Base-by-base conservation (phyloP, 2,329 filamentous ascomycete species). In the Aaosphaeria arxii region DNA sequence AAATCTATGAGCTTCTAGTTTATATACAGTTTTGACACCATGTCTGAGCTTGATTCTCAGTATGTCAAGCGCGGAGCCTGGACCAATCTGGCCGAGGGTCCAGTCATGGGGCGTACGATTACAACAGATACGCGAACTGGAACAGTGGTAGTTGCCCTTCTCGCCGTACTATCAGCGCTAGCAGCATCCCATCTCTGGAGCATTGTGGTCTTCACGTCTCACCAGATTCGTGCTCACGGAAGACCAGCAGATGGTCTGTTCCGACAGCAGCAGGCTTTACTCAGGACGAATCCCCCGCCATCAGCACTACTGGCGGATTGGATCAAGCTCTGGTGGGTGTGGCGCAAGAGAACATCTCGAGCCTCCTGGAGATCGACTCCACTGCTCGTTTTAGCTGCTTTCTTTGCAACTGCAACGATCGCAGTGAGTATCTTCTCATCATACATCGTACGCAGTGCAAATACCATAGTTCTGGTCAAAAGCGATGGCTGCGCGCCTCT, bases 381-480 rank as follows among this genome's bases (percentile, higher is more conserved):
- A 41, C 4, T 11, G 9, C 9, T 24, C 7, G 39, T 41, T 9
- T 9, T 41, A 28, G 39, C 39, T 11, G 7, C 24, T 11, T 9
- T 28, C 17, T 41, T 41, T 17, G 28, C 7, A 11, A 24, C 17
- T 9, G 7, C 9, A 11, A 54, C 51, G 2, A 41, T 61, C 1
- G 46, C 47, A 1, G 52, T 50, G 0, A 49, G 57, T 42, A 39
- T 59, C 0, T 62, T 58, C 42, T 60, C 57, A 1, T 63, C 60
- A 0, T 53, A 51, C 13, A 29, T 58, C 4, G 48, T 61, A 2
- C 48, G 52, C 13, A 50, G 43, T 13, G 46, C 40, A 7, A 43
- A 53, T 28, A 4, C 61, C 1, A 38, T 35, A 1, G 52, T 58
- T 11, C 45, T 60, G 4, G 57, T 58, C 3, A 11, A 47, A 5